phyloP scores from a whole-genome alignment of 2,329 filamentous ascomycete genomes.

The Epichloe elymi region DNA sequence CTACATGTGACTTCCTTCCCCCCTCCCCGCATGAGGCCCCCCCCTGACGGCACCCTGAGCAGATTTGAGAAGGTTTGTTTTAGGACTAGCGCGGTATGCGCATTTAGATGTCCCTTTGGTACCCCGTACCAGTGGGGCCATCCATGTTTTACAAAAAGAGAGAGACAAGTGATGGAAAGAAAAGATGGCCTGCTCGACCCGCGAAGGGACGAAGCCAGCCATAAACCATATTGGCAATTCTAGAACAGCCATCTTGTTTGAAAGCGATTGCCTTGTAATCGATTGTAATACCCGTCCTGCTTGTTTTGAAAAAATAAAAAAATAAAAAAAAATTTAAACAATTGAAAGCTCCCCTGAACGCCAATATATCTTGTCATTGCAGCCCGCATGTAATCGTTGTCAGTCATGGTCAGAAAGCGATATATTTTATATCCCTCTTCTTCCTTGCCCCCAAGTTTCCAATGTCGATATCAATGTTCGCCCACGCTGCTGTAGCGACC shows the following conservation, averaged over 20 bases:
- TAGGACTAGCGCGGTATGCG: too few species aligned
- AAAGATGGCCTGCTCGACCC: too few species aligned
- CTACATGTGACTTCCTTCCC: too few species aligned
- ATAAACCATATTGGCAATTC: background rate
- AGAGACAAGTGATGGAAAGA: background rate
- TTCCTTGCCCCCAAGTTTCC: too few species aligned
- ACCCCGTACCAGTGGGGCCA: conserved; percentile 14
- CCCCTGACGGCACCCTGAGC: conserved; percentile 21
- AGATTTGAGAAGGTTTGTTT: conserved; percentile 39
- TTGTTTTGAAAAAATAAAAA: too few species aligned
- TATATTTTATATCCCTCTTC: background rate
- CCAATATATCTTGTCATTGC: background rate
- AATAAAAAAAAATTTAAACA: background rate
- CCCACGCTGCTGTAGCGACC: conserved; percentile 49
- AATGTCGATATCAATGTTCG: conserved; percentile 26
- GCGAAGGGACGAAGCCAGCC: background rate
- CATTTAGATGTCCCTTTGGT: background rate
- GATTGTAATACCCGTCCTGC: background rate
- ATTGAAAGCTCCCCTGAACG: background rate
- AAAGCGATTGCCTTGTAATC: background rate
- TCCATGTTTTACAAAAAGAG: background rate
- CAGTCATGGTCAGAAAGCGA: background rate
- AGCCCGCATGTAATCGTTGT: background rate
- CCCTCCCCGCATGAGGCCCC: too few species aligned
- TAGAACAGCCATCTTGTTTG: background rate